Conservation (phyloP, 2,329 filamentous ascomycete species). For the Fusarium drepaniforme region DNA sequence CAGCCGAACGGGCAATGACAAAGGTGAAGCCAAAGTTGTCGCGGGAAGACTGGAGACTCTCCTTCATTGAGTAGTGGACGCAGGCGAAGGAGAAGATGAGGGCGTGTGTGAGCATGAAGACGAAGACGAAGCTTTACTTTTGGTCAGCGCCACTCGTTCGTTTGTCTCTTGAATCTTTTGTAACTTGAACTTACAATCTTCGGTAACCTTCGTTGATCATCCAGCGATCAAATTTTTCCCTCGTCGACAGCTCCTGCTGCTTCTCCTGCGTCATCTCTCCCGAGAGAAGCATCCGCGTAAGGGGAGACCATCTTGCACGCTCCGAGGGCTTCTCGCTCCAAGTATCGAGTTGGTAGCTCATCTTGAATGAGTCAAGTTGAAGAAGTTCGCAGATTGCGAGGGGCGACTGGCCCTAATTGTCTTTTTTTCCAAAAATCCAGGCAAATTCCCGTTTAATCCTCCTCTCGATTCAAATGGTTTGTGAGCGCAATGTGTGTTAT, state of each 20-base stretch:
- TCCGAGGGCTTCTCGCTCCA: constrained; percentile 65
- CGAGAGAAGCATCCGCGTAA: constrained; percentile 85
- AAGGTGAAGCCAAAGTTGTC: constrained; percentile 81
- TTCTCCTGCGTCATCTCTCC: constrained; percentile 84
- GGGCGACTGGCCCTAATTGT: not conserved
- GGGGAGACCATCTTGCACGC: constrained; percentile 83
- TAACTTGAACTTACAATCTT: constrained; percentile 71
- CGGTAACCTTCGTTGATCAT: constrained; percentile 92
- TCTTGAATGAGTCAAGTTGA: constrained; percentile 21
- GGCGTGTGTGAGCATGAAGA: constrained; percentile 79
- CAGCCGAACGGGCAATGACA: constrained; percentile 80
- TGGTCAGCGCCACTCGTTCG: not conserved
- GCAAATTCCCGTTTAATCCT: not conserved
- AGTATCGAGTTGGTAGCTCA: constrained; percentile 45
- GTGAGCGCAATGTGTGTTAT: not conserved
- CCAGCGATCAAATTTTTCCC: constrained; percentile 85
- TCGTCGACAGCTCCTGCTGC: constrained; percentile 74
- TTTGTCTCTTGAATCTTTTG: too few species aligned
- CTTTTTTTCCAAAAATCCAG: not conserved
- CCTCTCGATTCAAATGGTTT: not conserved
- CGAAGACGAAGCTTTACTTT: constrained; percentile 72
- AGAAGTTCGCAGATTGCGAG: constrained; percentile 1
- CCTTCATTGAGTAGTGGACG: constrained; percentile 83
- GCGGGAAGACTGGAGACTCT: constrained; percentile 75
- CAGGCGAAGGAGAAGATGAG: constrained; percentile 86